Base-by-base conservation (phyloP, 768 basidiomycete genomes). In the Rubroboletus satanas region DNA sequence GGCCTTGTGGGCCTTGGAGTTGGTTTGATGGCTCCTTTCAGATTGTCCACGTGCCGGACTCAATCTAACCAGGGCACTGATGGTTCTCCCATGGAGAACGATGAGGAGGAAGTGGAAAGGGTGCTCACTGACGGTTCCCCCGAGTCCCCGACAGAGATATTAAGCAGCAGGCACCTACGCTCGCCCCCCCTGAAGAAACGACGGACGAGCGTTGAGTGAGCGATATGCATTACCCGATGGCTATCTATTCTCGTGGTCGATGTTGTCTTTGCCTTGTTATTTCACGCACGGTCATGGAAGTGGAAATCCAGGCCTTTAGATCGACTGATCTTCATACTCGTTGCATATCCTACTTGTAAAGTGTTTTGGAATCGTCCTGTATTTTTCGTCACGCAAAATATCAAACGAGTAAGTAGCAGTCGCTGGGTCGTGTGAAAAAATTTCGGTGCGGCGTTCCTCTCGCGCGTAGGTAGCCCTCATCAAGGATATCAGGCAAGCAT, bases 11-110 rank as follows among this genome's bases (percentile, higher is more conserved):
- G 79, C 18, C 72, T 72, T 33, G 71, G 71, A 37, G 71, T 72
- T 57, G 71, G 72, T 8, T 71, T 85, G 38, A 72, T 85, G 61
- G 82, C 79, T 49, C 79, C 84, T 12, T 84, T 85, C 59, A 71
- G 71, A 31, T 70, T 81, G 45, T 73, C 79, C 35, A 72, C 74
- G 31, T 75, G 72, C 44, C 69, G 74, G 41, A 68, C 59, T 31
- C 68, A 66, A 45, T 45, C 65, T 31, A 53, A 48, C 23, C 54
- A 59, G 15, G 47, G 37, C 10, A 43, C 32, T 2, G 58, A 61
- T 28, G 48, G 42, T 35, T 57, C 58, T 36, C 47, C 56, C 15
- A 42, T 62, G 45, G 70, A 64, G 32, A 54, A 62, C 39, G 71
- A 73, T 55, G 71, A 73, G 51, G 66, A 69, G 26, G 68, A 74